phyloP scores from a whole-genome alignment of 2,329 filamentous ascomycete genomes.

The Pseudogymnoascus sp. region DNA sequence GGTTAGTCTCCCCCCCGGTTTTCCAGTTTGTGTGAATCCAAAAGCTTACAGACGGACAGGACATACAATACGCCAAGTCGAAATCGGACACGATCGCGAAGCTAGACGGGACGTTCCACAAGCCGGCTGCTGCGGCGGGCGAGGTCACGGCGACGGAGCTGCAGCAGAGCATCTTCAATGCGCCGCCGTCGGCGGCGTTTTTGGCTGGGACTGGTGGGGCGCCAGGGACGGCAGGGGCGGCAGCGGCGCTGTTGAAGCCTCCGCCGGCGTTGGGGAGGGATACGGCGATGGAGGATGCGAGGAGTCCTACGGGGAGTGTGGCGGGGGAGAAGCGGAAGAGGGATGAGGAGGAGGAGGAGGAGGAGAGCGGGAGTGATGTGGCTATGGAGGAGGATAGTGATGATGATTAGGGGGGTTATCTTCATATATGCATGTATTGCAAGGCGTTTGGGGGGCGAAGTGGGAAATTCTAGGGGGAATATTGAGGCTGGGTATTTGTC shows the following conservation, averaged over 20 bases:
- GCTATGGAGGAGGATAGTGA: slow-evolving; percentile 65
- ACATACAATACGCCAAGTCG: slow-evolving; percentile 82
- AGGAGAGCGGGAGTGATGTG: slow-evolving; percentile 61
- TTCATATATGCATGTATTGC: slow-evolving; percentile 8
- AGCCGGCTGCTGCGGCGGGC: slow-evolving; percentile 48
- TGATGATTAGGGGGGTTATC: slow-evolving; percentile 48
- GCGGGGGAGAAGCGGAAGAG: slow-evolving; percentile 60
- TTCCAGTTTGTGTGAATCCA: neutral
- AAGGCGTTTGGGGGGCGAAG: slow-evolving; percentile 8
- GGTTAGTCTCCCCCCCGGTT: slow-evolving; percentile 45
- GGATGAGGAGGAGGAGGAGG: slow-evolving; percentile 56
- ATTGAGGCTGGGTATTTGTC: neutral
- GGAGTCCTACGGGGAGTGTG: slow-evolving; percentile 39
- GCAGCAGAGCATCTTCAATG: slow-evolving; percentile 74
- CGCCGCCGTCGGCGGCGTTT: slow-evolving; percentile 45
- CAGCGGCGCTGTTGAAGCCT: slow-evolving; percentile 33
- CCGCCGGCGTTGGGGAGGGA: slow-evolving; percentile 36
- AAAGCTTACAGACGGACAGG: slow-evolving; percentile 41
- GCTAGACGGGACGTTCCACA: slow-evolving; percentile 81
- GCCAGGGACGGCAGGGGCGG: slow-evolving; percentile 19
- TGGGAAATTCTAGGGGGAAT: neutral
- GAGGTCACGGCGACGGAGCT: slow-evolving; percentile 60
- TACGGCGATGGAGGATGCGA: slow-evolving; percentile 41
- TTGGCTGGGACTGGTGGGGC: slow-evolving; percentile 34
- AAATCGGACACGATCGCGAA: slow-evolving; percentile 85